Conservation (phyloP, 371 early-diverging fungal genomes). For the Rhizopus delemar region DNA sequence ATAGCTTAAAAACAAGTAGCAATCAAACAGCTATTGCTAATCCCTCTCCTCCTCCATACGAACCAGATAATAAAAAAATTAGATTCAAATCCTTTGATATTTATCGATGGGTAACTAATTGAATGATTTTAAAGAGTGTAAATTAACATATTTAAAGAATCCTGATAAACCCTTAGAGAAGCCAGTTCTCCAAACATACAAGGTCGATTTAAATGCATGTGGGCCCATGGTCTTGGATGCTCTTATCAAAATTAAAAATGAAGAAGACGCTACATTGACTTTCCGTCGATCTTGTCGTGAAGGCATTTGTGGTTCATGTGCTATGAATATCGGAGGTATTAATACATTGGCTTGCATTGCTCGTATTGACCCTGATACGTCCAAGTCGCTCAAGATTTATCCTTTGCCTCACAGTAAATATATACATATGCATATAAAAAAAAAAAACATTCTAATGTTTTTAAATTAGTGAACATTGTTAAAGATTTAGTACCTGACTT, state of each 20-base stretch:
- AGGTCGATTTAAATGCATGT: conserved; percentile 85
- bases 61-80: conserved; percentile 47
- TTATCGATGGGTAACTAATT: conserved; percentile 76
- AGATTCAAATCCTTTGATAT: conserved; percentile 76
- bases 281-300: conserved; percentile 82
- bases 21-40: not conserved
- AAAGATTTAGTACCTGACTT: conserved; percentile 91
- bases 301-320: conserved; percentile 94
- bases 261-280: conserved; percentile 89
- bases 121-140: not conserved
- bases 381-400: conserved; percentile 81
- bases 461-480: conserved; percentile 69
- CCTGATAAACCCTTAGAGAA: conserved; percentile 89
- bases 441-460: not conserved
- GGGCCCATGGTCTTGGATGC: conserved; percentile 97
- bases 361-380: conserved; percentile 75
- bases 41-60: conserved; percentile 1
- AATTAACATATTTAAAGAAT: conserved; percentile 7
- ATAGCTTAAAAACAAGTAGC: conserved; percentile 10
- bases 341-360: conserved; percentile 94
- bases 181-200: conserved; percentile 85
- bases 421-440: not conserved
- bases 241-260: conserved; percentile 94
- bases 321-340: conserved; percentile 95
- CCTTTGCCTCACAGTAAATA: conserved; percentile 93